Base-by-base conservation (phyloP, 1,139 yeast genomes). In the Hemisphaericaspora lyxosophila region DNA sequence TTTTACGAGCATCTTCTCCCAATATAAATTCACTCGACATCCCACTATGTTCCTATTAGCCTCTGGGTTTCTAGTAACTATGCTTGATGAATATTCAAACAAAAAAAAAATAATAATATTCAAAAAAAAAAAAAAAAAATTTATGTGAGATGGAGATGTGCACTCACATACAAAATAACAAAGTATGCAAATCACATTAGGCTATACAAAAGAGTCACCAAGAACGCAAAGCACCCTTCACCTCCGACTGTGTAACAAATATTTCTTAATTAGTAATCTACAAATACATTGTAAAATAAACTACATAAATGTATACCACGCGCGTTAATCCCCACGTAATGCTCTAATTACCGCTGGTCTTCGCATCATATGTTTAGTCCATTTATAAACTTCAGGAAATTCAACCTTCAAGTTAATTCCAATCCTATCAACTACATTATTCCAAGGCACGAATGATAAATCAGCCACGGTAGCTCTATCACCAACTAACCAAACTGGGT, bases 401-500 rank as follows among this genome's bases (percentile, higher is more conserved):
- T 90, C 97, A 18, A 78, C 77, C 59, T 85, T 83, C 53, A 90
- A 75, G 55, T 85, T 87, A 48, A 90, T 87, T 11, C 96, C 97
- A 42, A 90, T 85, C 52, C 96, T 72, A 60, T 87, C 96, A 35
- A 89, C 96, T 16, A 90, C 96, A 55, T 89, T 90, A 61, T 90
- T 90, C 97, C 97, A 90, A 9, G 97, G 95, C 23, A 89, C 96
- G 66, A 89, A 90, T 18, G 92, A 80, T 54, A 90, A 71, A 60
- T 90, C 97, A 4, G 97, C 97, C 36, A 89, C 82, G 2, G 97
- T 86, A 39, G 92, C 84, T 41, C 86, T 70, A 55, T 88, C 96
- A 24, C 96, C 95, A 6, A 89, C 96, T 23, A 90, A 71, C 97
- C 97, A 90, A 26, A 90, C 94, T 2, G 97, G 96, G 53, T 87